Percentiles rank a stretch among this genome's conserved stretches.
phyloP scores from a whole-genome alignment of 768 basidiomycete genomes.

The Tylopilus cervinicoccineus region DNA sequence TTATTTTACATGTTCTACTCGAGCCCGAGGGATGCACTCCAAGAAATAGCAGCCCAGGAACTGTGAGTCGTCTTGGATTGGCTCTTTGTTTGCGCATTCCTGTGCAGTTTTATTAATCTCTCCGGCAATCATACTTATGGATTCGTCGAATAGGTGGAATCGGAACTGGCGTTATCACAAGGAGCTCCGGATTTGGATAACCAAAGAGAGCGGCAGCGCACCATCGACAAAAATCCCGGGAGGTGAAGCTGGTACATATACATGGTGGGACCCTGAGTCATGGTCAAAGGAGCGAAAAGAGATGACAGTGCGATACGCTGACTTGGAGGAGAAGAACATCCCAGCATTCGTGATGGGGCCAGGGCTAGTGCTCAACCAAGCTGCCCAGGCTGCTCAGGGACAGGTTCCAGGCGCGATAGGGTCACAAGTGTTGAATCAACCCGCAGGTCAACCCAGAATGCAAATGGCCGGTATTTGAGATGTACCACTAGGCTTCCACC shows the following conservation, averaged over 20 bases:
- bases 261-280: slow-evolving; percentile 83
- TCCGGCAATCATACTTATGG: slow-evolving; percentile 4
- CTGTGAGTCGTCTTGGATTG: slow-evolving; percentile 56
- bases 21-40: slow-evolving; percentile 84
- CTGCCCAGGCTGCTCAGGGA: slow-evolving; percentile 29
- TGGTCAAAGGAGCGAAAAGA: slow-evolving; percentile 77
- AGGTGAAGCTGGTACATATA: slow-evolving; percentile 85
- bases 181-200: slow-evolving; percentile 77
- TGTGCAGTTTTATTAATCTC: slow-evolving; percentile 1
- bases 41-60: slow-evolving; percentile 94
- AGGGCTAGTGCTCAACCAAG: slow-evolving; percentile 40
- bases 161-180: slow-evolving; percentile 98
- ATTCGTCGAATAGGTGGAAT: slow-evolving; percentile 58
- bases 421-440: slow-evolving; percentile 23
- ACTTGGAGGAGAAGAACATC: slow-evolving; percentile 68
- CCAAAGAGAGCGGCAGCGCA: slow-evolving; percentile 79
- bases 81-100: slow-evolving; percentile 4
- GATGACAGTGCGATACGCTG: slow-evolving; percentile 69
- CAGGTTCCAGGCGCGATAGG: slow-evolving; percentile 35
- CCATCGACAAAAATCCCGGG: slow-evolving; percentile 75
- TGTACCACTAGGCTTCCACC: slow-evolving; percentile 9
- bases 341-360: slow-evolving; percentile 57
- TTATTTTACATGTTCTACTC: slow-evolving; percentile 99
- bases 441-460: slow-evolving; percentile 30
- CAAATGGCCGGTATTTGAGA: slow-evolving; percentile 33